phyloP scores from a whole-genome alignment of 2,329 filamentous ascomycete genomes.

The Fusarium agapanthi region DNA sequence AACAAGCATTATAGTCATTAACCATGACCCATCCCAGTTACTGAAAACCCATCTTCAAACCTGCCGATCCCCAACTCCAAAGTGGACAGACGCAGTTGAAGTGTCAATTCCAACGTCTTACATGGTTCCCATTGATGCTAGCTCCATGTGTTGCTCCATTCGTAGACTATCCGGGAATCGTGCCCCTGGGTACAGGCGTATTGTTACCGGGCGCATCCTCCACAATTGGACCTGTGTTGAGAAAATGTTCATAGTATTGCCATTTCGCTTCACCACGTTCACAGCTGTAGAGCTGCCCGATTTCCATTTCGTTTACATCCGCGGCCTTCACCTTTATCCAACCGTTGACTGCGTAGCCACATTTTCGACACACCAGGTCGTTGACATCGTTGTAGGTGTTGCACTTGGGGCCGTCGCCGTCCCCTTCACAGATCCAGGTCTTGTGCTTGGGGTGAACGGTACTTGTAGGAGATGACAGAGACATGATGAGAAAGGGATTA shows the following conservation, averaged over 20 bases:
- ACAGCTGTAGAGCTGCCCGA: background rate
- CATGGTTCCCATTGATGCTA: background rate
- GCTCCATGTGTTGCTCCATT: background rate
- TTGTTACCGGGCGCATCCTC: background rate
- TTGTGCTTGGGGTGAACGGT: background rate
- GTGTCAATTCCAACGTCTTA: background rate
- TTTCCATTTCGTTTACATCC: background rate
- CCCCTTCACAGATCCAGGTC: background rate
- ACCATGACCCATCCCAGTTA: rapidly evolving
- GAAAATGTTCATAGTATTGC: background rate
- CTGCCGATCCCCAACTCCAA: background rate
- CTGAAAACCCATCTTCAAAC: rapidly evolving
- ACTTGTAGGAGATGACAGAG: background rate
- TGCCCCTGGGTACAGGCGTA: background rate
- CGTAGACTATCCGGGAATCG: background rate
- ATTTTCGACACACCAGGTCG: rapidly evolving
- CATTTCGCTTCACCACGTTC: background rate
- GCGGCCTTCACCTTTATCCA: background rate
- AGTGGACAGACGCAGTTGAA: background rate
- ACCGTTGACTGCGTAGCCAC: background rate
- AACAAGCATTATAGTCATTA: background rate
- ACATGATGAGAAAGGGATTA: background rate
- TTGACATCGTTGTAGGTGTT: background rate
- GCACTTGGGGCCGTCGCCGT: background rate
- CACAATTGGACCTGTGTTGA: background rate